phyloP scores from a whole-genome alignment of 768 basidiomycete genomes.

The Kwoniella mangroviensis region DNA sequence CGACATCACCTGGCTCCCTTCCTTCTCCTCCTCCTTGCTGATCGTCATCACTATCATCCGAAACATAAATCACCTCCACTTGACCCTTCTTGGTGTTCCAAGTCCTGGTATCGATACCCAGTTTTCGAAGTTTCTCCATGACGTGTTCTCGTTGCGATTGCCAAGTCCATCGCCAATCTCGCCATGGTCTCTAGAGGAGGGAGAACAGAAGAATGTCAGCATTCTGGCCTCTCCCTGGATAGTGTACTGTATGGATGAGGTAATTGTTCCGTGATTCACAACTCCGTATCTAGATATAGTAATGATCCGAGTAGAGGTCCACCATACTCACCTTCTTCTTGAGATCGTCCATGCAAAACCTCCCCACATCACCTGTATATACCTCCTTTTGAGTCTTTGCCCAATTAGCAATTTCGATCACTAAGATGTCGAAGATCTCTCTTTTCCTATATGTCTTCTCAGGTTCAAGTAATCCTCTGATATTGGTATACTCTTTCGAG shows the following conservation, averaged over 20 bases:
- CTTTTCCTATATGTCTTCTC: neutral
- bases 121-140: neutral
- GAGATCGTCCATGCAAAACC: neutral
- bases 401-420: slow-evolving; percentile 2
- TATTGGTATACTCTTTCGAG: neutral
- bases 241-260: neutral
- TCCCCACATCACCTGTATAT: neutral
- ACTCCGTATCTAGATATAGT: no score
- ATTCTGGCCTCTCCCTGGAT: no score
- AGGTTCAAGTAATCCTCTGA: neutral
- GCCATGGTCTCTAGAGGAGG: neutral
- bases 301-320: neutral
- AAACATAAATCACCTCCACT: neutral
- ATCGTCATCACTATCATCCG: neutral
- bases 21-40: neutral
- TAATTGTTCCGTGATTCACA: no score
- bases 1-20: neutral
- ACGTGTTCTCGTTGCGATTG: neutral
- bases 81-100: neutral
- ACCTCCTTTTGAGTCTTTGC: neutral
- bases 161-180: neutral
- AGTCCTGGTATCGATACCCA: neutral
- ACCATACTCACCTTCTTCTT: neutral
- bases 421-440: neutral
- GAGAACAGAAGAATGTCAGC: neutral